Evolutionary conservation across 331 rosid species (phyloP).

Genomic region (Saraca asoca): DNA sequence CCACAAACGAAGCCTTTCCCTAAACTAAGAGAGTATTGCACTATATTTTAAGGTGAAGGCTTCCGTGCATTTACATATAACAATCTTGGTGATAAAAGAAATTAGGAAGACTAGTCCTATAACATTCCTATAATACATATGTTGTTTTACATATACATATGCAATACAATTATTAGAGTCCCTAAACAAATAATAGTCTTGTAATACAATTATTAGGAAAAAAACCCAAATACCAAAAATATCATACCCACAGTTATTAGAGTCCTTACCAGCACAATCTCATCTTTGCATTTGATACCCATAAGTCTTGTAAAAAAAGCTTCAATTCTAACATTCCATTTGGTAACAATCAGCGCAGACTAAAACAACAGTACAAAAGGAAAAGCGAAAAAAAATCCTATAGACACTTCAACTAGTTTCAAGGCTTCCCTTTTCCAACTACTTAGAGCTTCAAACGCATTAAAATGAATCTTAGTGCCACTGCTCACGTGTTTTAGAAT

Average conservation of each 20-base stretch:
- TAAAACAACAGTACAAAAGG: not conserved
- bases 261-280: constrained; percentile 72
- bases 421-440: constrained; percentile 68
- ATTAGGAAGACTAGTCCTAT: too few species aligned
- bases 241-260: not conserved
- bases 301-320: constrained; percentile 72
- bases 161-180: too few species aligned
- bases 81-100: too few species aligned
- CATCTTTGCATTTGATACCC: constrained; percentile 97
- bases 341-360: not conserved
- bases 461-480: constrained; percentile 51
- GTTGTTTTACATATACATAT: too few species aligned
- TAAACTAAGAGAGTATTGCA: too few species aligned
- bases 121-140: too few species aligned
- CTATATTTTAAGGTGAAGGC: too few species aligned
- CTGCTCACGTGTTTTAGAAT: constrained; percentile 47
- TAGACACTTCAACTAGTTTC: constrained; percentile 58
- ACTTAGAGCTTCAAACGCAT: constrained; percentile 55
- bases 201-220: too few species aligned
- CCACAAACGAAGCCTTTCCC: too few species aligned
- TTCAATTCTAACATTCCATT: constrained; percentile 28
- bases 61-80: too few species aligned
- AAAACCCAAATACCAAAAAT: not conserved
- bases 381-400: not conserved
- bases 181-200: too few species aligned